Base-by-base conservation (phyloP, 345 rosid genomes). In the Salix purpurea region DNA sequence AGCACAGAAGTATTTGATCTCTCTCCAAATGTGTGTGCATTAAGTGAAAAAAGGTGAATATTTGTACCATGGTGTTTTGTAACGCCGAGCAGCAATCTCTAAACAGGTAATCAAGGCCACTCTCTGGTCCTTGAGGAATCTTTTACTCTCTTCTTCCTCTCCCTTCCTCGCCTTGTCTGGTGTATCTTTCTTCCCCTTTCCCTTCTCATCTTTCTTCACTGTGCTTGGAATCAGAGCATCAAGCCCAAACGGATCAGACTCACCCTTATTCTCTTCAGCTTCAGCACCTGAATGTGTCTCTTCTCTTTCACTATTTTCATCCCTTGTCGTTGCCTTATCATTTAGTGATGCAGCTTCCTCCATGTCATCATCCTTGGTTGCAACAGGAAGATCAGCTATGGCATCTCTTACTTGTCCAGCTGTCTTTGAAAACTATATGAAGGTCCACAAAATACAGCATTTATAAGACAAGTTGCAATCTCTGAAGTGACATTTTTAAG, bases 161-260 rank as follows among this genome's bases (percentile, higher is more conserved):
- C 86, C 91, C 81, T 78, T 88, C 72, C 79, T 77, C 46, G 76
- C 72, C 85, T 75, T 86, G 61, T 80, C 64, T 19, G 79, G 54
- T 54, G 71, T 65, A 69, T 85, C 94, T 80, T 81, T 92, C 84
- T 80, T 93, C 40, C 80, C 86, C 87, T 88, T 93, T 28, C 82
- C 58, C 78, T 73, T 89, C 72, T 86, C 88, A 56, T 87, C 92
- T 80, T 89, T 91, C 87, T 86, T 93, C 54, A 67, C 84, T 44
- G 79, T 68, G 74, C 83, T 82, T 7, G 92, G 85, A 72, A 96
- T 90, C 58, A 85, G 85, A 56, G 93, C 89, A 75, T 96, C 92
- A 0, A 96, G 99, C 48, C 99, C 98, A 83, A 96, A 93, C 23
- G 98, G 98, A 87, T 96, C 99, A 7, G 91, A 87, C 82, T 88